Percentiles rank a stretch among this genome's conserved stretches.
Conservation (phyloP, 2,329 filamentous ascomycete genomes). For the Dactylellina leptospora region DNA sequence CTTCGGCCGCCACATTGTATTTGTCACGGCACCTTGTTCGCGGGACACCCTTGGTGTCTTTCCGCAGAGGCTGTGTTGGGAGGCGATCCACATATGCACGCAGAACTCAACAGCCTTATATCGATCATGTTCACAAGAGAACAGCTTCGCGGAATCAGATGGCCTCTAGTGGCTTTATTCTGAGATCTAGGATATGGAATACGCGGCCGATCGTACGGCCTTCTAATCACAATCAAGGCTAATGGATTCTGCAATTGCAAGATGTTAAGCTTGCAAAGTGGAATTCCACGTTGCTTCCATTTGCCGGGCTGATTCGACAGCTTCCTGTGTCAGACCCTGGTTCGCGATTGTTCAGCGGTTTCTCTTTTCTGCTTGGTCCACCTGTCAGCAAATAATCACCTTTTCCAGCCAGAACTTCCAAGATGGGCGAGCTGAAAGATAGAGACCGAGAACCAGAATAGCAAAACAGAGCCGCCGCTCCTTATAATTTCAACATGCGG, state of each 20-base stretch:
- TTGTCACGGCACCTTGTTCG: conserved; percentile 29
- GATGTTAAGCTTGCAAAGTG: too few species aligned
- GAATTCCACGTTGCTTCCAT: conserved; percentile 11
- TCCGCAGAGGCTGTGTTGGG: conserved; percentile 39
- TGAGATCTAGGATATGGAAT: too few species aligned
- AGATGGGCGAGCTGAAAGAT: conserved; percentile 3
- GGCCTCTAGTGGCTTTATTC: too few species aligned
- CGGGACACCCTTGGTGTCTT: conserved; percentile 16
- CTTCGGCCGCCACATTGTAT: conserved; percentile 12
- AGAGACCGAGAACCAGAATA: background rate
- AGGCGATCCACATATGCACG: conserved; percentile 28
- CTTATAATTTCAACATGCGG: conserved; percentile 14
- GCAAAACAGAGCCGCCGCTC: background rate
- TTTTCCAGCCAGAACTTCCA: background rate
- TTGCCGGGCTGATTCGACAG: conserved; percentile 1
- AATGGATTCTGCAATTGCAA: too few species aligned
- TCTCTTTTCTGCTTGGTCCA: conserved; percentile 7
- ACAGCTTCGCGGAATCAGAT: too few species aligned
- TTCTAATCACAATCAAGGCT: too few species aligned
- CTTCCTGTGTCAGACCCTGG: background rate
- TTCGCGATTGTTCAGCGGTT: background rate
- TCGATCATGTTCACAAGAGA: too few species aligned
- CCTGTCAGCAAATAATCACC: background rate
- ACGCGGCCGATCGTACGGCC: too few species aligned
- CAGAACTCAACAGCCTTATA: too few species aligned